Evolutionary conservation across 1,284 basidiomycete genomes (phyloP), one percentile per base, ranked within the genome.

Genomic region (Heterobasidion annosum): DNA sequence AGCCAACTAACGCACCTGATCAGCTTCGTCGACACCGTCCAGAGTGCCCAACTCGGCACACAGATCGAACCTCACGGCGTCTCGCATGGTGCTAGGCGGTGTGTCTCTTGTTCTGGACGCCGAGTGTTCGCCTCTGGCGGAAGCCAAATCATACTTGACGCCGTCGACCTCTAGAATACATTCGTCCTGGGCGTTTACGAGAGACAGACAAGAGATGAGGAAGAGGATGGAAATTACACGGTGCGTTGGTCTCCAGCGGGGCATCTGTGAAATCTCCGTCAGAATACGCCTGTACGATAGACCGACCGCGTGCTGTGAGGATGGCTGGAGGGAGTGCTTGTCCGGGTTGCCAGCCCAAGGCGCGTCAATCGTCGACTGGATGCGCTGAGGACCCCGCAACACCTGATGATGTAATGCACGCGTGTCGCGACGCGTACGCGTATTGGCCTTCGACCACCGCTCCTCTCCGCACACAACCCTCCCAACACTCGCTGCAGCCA

Each of bases 1-100:
- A 40, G n/a, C 12, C 37, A 37, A 51, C 32, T 16, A n/a, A 64
- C 77, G 61, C 67, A 89, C 88, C 78, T 91, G 88, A 68, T 92
- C 89, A 37, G 68, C 64, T 5, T 77, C 70, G 42, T 74, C 61
- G 16, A 85, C 69, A 44, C 64, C 73, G 37, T 78, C 75, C 57
- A 74, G 64, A 34, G 56, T 60, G 49, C 73, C 65, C 56, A 91
- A 65, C 57, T 85, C 80, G n/a, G 66, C 72, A 62, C 89, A 91
- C 13, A 76, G 56, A 60, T 76, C 67, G 62, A 76, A 75, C 50
- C 66, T 64, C 44, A 76, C 62, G 32, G 63, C 62, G 58, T 75
- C 73, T 16, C 59, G 57, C 59, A 70, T 69, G 8, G 55, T 63
- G 2, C 68, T 70, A 9, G 75, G 75, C 4, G 75, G 74, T 13